Evolutionary conservation across 2,329 filamentous ascomycete genomes (phyloP).

Genomic region (Diaporthe sp.): DNA sequence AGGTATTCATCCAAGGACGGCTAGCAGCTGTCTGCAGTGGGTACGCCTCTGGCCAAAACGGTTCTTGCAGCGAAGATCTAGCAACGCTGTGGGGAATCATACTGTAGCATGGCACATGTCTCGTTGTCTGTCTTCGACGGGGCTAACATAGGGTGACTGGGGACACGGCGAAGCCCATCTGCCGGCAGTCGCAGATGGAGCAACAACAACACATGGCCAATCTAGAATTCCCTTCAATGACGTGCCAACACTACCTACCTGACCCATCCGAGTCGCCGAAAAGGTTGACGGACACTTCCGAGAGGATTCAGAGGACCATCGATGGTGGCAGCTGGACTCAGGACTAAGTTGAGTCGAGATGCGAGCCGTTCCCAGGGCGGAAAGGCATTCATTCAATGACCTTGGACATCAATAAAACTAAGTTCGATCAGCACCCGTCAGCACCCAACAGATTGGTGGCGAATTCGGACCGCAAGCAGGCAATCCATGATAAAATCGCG

Average conservation of each 20-base stretch:
- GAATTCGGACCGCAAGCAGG: constrained; percentile 31
- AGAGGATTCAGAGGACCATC: neutral
- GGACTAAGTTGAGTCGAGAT: constrained; percentile 6
- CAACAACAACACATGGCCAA: constrained; percentile 18
- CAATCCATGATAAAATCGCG: constrained; percentile 36
- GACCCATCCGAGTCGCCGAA: neutral
- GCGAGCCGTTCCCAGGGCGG: constrained; percentile 8
- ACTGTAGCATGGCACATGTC: constrained; percentile 36
- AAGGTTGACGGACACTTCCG: constrained; percentile 4
- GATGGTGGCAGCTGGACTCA: neutral
- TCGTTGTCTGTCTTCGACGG: constrained; percentile 36
- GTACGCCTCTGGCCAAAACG: constrained; percentile 16
- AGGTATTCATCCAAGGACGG: constrained; percentile 16
- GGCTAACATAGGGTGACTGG: constrained; percentile 24
- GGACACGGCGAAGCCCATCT: constrained; percentile 30
- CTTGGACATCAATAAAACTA: constrained; percentile 19
- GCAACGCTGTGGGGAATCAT: constrained; percentile 36
- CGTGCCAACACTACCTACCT: neutral
- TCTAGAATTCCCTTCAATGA: constrained; percentile 4
- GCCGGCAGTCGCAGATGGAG: constrained; percentile 31
- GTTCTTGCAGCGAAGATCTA: constrained; percentile 28
- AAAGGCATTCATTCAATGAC: neutral
- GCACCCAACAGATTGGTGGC: constrained; percentile 34
- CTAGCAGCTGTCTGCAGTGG: constrained; percentile 23
- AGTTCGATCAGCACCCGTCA: constrained; percentile 6